Evolutionary conservation across 768 basidiomycete genomes (phyloP).

Genomic region (Suillus brevipes): DNA sequence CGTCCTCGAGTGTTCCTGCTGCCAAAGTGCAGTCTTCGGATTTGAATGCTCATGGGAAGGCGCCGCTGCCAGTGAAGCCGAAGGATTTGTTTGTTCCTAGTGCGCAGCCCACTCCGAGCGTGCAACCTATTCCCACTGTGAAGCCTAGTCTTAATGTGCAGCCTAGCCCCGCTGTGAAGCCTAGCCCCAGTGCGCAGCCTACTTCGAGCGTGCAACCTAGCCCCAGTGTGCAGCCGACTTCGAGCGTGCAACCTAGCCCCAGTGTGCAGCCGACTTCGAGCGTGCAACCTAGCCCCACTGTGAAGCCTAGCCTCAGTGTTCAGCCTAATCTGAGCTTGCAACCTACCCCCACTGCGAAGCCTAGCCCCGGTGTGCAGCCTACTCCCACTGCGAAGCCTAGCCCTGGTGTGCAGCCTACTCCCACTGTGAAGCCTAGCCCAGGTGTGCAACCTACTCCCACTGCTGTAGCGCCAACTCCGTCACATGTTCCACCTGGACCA

Average conservation of each 20-base stretch:
- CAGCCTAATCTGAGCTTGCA: not conserved
- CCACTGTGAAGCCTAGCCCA: not conserved
- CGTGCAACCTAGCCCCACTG: not conserved
- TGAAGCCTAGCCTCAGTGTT: too few relatives aligned
- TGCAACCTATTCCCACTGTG: not conserved
- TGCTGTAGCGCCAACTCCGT: not conserved
- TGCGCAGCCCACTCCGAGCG: not conserved
- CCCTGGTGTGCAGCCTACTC: not conserved
- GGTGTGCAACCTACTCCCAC: not conserved
- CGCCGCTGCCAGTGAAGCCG: conserved; percentile 24
- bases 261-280: not conserved
- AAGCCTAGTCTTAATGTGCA: not conserved
- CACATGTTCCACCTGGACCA: not conserved
- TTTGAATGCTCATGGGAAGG: conserved; percentile 15
- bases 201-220: not conserved
- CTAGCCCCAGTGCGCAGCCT: not conserved
- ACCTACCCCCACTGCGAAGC: not conserved
- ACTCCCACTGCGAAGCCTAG: not conserved
- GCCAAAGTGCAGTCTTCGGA: conserved; percentile 11
- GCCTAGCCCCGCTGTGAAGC: not conserved
- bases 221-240: not conserved
- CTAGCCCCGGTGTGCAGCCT: not conserved
- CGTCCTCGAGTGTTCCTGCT: not conserved
- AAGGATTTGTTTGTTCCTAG: conserved; percentile 15
- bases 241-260: not conserved